Conservation (phyloP, 2,329 filamentous ascomycete genomes). For the Trichophyton verrucosum region DNA sequence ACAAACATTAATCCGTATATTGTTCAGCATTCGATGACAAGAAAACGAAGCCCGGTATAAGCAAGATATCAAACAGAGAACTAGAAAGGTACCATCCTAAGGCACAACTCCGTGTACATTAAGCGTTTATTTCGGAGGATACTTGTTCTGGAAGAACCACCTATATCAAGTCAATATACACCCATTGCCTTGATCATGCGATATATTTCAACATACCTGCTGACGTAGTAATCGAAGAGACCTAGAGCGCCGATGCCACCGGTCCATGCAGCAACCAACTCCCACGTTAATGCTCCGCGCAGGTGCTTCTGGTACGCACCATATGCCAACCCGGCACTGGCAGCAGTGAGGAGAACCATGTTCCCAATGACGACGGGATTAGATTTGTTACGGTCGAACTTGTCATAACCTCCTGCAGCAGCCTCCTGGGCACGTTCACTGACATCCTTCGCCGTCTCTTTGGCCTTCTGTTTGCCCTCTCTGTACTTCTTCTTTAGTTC, state of each 20-base stretch:
- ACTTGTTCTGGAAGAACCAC: constrained; percentile 41
- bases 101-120: not conserved
- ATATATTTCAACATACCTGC: constrained; percentile 32
- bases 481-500: not conserved
- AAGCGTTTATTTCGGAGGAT: constrained; percentile 19
- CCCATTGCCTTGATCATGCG: no score
- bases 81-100: not conserved
- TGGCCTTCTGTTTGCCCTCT: constrained; percentile 7
- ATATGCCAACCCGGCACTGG: constrained; percentile 33
- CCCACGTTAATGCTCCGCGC: constrained; percentile 35
- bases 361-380: constrained; percentile 39
- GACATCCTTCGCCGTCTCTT: constrained; percentile 19
- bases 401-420: constrained; percentile 19
- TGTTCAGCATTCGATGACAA: not conserved
- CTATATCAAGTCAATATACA: constrained; percentile 18
- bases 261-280: constrained; percentile 32
- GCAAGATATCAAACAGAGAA: not conserved
- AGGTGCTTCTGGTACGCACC: constrained; percentile 38
- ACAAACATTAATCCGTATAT: not conserved
- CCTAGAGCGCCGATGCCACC: constrained; percentile 35
- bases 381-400: constrained; percentile 29
- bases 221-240: constrained; percentile 37
- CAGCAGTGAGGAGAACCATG: constrained; percentile 30
- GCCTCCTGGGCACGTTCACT: constrained; percentile 21
- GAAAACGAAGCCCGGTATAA: not conserved